A percentile compares a stretch with the other conserved stretches of the same genome.
Conservation (phyloP, 257 asterid species). For the Nicotiana benthamiana region DNA sequence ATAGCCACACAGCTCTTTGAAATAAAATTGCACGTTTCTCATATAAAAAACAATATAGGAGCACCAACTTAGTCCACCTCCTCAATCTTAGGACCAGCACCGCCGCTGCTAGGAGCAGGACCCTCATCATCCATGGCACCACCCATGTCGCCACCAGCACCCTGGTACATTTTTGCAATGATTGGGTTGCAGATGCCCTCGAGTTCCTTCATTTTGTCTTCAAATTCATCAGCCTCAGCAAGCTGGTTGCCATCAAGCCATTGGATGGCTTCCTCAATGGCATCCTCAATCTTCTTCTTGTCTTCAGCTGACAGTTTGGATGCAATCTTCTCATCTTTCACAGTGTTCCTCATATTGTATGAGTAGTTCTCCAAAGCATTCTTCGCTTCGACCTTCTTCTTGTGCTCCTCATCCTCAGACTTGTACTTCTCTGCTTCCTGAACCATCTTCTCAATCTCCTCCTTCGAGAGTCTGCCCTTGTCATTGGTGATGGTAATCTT, state of each 20-base stretch:
- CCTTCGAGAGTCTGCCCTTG: slow-evolving; percentile 79
- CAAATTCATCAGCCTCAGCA: slow-evolving; percentile 66
- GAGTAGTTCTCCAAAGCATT: slow-evolving; percentile 71
- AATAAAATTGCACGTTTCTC: neutral
- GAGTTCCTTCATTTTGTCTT: slow-evolving; percentile 81
- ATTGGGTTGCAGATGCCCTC: slow-evolving; percentile 81
- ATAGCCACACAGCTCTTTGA: neutral
- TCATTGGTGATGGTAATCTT: slow-evolving; percentile 80
- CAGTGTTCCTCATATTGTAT: slow-evolving; percentile 83
- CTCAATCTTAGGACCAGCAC: slow-evolving; percentile 79
- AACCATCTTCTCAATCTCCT: slow-evolving; percentile 79
- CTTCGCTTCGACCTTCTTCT: slow-evolving; percentile 79
- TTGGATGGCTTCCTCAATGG: slow-evolving; percentile 49
- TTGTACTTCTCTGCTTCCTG: slow-evolving; percentile 82
- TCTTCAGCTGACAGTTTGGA: slow-evolving; percentile 51
- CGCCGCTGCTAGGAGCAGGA: slow-evolving; percentile 37
- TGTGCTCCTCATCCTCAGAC: slow-evolving; percentile 81
- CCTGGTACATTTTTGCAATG: slow-evolving; percentile 82
- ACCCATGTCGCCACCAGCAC: slow-evolving; percentile 47
- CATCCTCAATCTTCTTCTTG: slow-evolving; percentile 67
- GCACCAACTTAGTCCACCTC: slow-evolving; percentile 56
- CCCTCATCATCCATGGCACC: slow-evolving; percentile 53
- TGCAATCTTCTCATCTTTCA: slow-evolving; percentile 73
- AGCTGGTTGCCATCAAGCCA: slow-evolving; percentile 77
- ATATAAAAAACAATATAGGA: neutral